These are phyloP conservation scores for Camelina laxa DNA, from an alignment of 345 rosid genomes.

Conservation along the genomic window DNA sequence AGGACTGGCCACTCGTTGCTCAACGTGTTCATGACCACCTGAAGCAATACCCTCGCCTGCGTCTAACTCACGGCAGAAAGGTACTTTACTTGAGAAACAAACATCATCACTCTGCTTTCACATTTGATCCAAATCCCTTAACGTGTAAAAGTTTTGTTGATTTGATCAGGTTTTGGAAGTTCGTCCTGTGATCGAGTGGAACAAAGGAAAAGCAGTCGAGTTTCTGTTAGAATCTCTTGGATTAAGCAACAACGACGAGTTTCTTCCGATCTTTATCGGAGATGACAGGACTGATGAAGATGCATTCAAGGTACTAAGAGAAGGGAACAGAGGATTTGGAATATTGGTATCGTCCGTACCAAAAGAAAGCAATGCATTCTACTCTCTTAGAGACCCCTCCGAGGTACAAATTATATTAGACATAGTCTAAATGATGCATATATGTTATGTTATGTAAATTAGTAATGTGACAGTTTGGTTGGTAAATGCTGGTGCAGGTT, in stretches of 20 bases:
- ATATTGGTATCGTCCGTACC: constrained; percentile 83
- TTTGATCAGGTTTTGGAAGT: constrained; percentile 86
- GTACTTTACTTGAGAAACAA: constrained; percentile 71
- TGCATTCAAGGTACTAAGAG: constrained; percentile 82
- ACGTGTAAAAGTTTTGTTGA: background rate
- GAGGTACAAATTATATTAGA: constrained; percentile 55
- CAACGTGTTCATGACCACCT: constrained; percentile 84
- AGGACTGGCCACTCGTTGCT: constrained; percentile 81
- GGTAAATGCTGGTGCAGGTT: constrained; percentile 55
- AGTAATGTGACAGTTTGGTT: background rate
- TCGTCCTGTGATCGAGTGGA: constrained; percentile 95
- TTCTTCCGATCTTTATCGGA: constrained; percentile 85
- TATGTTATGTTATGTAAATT: background rate
- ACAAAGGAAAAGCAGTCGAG: constrained; percentile 94
- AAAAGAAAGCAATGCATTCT: constrained; percentile 75
- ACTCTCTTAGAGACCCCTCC: constrained; percentile 77
- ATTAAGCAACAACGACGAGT: constrained; percentile 61
- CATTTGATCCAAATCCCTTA: background rate
- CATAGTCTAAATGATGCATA: background rate
- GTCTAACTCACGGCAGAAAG: constrained; percentile 94
- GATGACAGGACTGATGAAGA: constrained; percentile 94
- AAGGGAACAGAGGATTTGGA: constrained; percentile 71
- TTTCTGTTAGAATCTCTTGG: constrained; percentile 93
- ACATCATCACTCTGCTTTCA: constrained; percentile 2
- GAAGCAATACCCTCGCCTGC: constrained; percentile 77